Conservation (phyloP, 2,329 filamentous ascomycete genomes). For the Geosmithia flava region DNA sequence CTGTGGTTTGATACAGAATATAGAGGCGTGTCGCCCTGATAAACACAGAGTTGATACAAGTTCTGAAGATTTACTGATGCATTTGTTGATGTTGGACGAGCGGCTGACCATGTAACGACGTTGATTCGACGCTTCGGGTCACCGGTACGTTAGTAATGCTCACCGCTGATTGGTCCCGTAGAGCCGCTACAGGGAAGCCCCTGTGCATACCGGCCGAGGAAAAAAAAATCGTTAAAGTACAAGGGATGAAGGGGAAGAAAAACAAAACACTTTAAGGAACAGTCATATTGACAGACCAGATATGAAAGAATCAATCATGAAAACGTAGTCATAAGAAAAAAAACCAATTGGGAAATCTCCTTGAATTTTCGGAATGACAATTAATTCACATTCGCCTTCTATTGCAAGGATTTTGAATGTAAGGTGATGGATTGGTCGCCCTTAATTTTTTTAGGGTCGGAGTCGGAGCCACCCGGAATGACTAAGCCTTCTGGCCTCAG, state of each 20-base stretch:
- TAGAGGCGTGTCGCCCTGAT: too few species aligned
- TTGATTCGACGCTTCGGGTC: neutral
- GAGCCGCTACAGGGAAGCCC: neutral
- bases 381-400: neutral
- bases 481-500: constrained; percentile 20
- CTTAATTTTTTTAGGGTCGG: neutral
- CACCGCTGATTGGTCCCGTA: neutral
- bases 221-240: neutral
- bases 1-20: neutral
- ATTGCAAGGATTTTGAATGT: neutral
- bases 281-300: too few species aligned
- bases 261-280: neutral
- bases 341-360: too few species aligned
- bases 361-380: neutral
- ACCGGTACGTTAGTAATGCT: neutral
- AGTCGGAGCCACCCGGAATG: constrained; percentile 17
- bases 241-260: neutral
- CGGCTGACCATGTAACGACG: neutral
- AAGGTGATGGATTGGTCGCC: neutral
- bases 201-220: neutral
- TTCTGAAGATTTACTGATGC: neutral
- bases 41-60: neutral
- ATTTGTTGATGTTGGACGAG: neutral
- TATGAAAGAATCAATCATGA: too few species aligned
- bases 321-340: too few species aligned